Evolutionary conservation across 2,329 filamentous ascomycete genomes (phyloP), one percentile per base, ranked within the genome.

Genomic region (Grosmannia serpens): DNA sequence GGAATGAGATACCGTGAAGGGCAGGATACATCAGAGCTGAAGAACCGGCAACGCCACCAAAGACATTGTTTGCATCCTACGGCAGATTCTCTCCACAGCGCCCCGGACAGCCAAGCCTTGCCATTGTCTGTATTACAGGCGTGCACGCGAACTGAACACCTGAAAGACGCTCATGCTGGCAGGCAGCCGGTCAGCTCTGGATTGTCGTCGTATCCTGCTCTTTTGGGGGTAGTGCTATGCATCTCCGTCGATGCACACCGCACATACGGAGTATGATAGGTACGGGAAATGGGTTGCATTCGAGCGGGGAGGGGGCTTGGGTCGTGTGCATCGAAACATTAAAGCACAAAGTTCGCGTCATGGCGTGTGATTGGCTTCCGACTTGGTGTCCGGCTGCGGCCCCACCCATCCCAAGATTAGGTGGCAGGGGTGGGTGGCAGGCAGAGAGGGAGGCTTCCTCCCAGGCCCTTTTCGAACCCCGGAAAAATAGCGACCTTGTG

Each of bases 311-410:
- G n/a, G n/a, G 50, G 10, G 7, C 49, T 29, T 38, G n/a, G 52
- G 52, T 54, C 52, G 52, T 54, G 52, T 54, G 35, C 33, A 44
- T 54, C 52, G 52, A 35, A 47, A 54, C 41, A 50, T 46, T 49
- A 26, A 41, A 49, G 49, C 53, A 49, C 47, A 54, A 49, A 46
- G 46, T 55, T 59, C 58, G 58, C 58, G 58, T 59, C 54, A 47
- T 53, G 50, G 38, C 49, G 20, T 53, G 13, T 56, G 58, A 56
- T 56, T 59, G 58, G 54, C 53, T 46, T 31, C 38, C 53, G 26
- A 29, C n/a, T 20, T 20, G 24, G 24, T 17, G 26, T 50, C 26
- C 11, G 27, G n/a, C 13, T 31, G 38, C 38, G 11, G 41, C 29
- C 54, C 54, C 54, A 27, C 41, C 41, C 41, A 33, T 49, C 29